Evolutionary conservation across 2,329 filamentous ascomycete genomes (phyloP), one percentile per base, ranked within the genome.

Genomic region (Aquanectria penicillioides): DNA sequence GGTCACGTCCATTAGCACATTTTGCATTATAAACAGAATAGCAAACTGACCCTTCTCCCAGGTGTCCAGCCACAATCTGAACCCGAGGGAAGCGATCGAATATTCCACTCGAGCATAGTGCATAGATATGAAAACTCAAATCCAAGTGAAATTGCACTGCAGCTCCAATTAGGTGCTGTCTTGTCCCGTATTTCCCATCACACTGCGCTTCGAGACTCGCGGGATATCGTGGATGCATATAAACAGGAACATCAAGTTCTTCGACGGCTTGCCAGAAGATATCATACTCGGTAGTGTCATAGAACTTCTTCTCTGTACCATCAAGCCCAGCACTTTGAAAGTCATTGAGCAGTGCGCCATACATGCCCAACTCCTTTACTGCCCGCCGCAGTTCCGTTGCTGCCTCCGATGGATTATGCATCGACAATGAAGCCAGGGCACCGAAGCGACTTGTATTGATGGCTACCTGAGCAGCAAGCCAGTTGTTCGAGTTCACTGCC

Each of bases 221-320:
- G 4, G 52, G 52, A 11, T 59, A 56, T 51, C 60, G 37, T 1
- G 61, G 60, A 11, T 63, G 60, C 1, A 64, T 34, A 9, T 64
- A 63, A 5, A 61, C 48, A 0, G 60, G 61, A 0, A 64, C 61
- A 4, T 57, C 47, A 9, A 64, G 12, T 0, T 63, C 60, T 6
- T 53, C 23, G 0, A 31, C 56, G 4, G n/a, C 28, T 2, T 50
- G 23, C 61, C 60, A 64, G n/a, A 64, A 63, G 0, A 29, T 15
- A 15, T 57, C 37, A 7, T 57, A 63, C 22, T 61, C 57, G 0
- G 37, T 34, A 0, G 28, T 38, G 2, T 63, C 61, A 12, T 57
- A 60, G 3, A 57, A 63, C 1, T 60, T 47, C 3, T 40, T n/a
- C 13, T 44, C 28, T 0, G 12, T 18, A 2, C 22, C 46, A 2